Evolutionary conservation across 129 eudicot genomes (phyloP).

Genomic region (Scalesia atractyloides): DNA sequence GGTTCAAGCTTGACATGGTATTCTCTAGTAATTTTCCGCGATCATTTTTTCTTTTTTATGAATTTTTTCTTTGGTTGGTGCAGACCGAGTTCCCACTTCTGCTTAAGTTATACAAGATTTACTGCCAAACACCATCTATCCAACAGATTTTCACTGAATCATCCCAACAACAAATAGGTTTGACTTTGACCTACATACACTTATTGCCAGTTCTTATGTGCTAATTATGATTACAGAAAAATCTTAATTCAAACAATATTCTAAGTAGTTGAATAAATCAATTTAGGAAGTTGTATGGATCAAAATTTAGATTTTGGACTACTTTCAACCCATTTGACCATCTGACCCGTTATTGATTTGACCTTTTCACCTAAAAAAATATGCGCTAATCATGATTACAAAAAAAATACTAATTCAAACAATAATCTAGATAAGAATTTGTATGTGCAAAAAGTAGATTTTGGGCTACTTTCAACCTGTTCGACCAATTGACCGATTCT

Average conservation of each 20-base stretch:
- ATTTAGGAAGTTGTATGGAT: neutral
- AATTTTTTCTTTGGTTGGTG: neutral
- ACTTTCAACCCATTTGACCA: neutral
- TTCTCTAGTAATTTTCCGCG: neutral
- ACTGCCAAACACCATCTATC: conserved; percentile 5
- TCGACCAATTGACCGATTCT: neutral
- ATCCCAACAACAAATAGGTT: neutral
- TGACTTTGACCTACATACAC: neutral
- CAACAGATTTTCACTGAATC: conserved; percentile 6
- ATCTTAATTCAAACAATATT: neutral
- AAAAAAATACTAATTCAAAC: neutral
- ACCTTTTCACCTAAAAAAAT: neutral
- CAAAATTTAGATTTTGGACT: neutral
- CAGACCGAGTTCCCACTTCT: conserved; percentile 10
- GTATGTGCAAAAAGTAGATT: neutral
- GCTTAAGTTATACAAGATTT: neutral
- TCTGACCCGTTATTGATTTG: neutral
- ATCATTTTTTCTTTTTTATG: neutral
- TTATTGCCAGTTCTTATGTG: neutral
- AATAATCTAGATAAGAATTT: neutral
- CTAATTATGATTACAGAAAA: neutral
- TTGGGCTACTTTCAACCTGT: neutral
- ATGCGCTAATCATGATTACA: neutral
- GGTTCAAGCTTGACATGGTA: conserved; percentile 78
- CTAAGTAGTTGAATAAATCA: neutral